Percentiles rank a stretch among this genome's conserved stretches.
Conservation (phyloP, 495 filamentous ascomycete species). For the Penicillium maclennaniae region DNA sequence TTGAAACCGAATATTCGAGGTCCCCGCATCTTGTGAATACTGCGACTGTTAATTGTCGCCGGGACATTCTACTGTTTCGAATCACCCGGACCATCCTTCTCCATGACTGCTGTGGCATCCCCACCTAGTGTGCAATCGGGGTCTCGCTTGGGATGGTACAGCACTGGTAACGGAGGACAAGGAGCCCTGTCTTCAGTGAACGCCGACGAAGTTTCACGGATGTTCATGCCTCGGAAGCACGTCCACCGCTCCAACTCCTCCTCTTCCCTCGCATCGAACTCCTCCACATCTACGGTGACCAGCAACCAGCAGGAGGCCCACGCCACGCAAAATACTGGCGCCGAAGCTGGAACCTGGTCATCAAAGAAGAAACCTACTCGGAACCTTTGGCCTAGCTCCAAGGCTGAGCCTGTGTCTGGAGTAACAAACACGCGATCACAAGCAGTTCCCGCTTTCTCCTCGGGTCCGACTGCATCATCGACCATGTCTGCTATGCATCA, state of each 20-base stretch:
- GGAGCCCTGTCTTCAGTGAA: conserved; percentile 74
- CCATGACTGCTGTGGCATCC: conserved; percentile 97
- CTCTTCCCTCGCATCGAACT: conserved; percentile 59
- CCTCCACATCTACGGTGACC: conserved; percentile 52
- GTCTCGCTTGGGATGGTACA: conserved; percentile 58
- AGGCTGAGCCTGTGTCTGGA: conserved; percentile 63
- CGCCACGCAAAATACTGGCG: conserved; percentile 40
- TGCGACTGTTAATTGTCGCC: conserved; percentile 19
- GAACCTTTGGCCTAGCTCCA: conserved; percentile 68
- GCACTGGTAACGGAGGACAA: conserved; percentile 67
- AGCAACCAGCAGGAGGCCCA: conserved; percentile 45
- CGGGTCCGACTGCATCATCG: conserved; percentile 63
- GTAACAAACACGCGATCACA: conserved; percentile 60
- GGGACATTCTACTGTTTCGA: conserved; percentile 11
- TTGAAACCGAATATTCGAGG: neutral
- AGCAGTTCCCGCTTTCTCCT: conserved; percentile 57
- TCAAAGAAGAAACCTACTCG: conserved; percentile 64
- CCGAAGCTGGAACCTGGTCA: conserved; percentile 51
- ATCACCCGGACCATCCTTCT: conserved; percentile 35
- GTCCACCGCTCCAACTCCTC: conserved; percentile 83
- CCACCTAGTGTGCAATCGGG: conserved; percentile 81
- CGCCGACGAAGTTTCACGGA: conserved; percentile 79
- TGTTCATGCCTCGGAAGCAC: conserved; percentile 82
- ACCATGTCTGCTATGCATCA: conserved; percentile 73
- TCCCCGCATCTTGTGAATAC: neutral